phyloP scores from a whole-genome alignment of 1,284 basidiomycete species.

The Ustilago lituana region DNA sequence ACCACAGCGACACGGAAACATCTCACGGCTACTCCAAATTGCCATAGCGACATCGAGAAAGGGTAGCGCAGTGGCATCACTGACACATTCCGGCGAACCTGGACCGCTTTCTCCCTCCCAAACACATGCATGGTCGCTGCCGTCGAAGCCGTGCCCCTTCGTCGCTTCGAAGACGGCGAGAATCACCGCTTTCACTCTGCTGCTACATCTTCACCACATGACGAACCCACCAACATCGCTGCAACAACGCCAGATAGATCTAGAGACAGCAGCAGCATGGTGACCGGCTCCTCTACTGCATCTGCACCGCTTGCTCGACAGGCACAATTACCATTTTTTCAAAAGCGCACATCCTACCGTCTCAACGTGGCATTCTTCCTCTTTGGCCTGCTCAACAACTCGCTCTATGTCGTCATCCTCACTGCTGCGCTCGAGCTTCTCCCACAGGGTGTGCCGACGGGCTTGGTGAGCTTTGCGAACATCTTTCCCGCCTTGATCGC shows the following conservation, averaged over 20 bases:
- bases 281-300: not conserved
- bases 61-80: no score
- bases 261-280: slow-evolving; percentile 2
- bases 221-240: not conserved
- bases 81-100: no score
- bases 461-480: slow-evolving; percentile 82
- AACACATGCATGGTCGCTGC: slow-evolving; percentile 33
- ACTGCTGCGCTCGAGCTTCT: slow-evolving; percentile 95
- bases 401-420: slow-evolving; percentile 87
- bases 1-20: no score
- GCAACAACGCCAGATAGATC: not conserved
- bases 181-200: not conserved
- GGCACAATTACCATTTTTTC: not conserved
- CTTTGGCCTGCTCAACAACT: slow-evolving; percentile 68
- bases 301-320: not conserved
- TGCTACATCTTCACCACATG: not conserved
- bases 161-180: slow-evolving; percentile 13
- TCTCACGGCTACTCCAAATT: no score
- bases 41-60: no score
- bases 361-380: slow-evolving; percentile 63
- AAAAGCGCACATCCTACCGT: slow-evolving; percentile 22
- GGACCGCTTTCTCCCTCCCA: not conserved
- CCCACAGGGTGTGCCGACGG: slow-evolving; percentile 73
- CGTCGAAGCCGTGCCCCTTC: slow-evolving; percentile 22
- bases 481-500: slow-evolving; percentile 71